phyloP scores from a whole-genome alignment of 2,329 filamentous ascomycete genomes.

The Fusarium ramigenum region DNA sequence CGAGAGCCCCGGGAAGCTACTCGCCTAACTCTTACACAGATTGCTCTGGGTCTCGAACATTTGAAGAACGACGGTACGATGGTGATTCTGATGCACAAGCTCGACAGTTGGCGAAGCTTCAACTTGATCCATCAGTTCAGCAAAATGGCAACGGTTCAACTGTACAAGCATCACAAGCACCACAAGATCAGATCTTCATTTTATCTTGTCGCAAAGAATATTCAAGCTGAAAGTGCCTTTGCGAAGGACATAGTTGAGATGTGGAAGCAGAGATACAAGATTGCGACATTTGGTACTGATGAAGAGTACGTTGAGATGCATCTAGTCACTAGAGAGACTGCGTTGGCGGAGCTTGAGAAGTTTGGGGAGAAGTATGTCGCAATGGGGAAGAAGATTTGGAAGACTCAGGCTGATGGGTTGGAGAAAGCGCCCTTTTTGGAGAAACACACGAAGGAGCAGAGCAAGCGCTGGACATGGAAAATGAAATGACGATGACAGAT shows the following conservation, averaged over 20 bases:
- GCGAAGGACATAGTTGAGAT: conserved; percentile 48
- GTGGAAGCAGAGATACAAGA: conserved; percentile 54
- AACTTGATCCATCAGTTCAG: conserved; percentile 51
- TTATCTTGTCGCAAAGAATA: conserved; percentile 59
- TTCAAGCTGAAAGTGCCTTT: conserved; percentile 46
- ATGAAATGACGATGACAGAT: background rate
- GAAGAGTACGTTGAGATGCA: background rate
- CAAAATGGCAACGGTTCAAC: conserved; percentile 48
- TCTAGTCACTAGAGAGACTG: background rate
- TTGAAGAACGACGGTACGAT: conserved; percentile 59
- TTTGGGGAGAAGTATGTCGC: conserved; percentile 22
- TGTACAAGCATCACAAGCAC: conserved; percentile 55
- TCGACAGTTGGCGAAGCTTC: conserved; percentile 53
- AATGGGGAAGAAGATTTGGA: conserved; percentile 25
- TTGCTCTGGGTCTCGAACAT: conserved; percentile 57
- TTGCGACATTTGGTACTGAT: conserved; percentile 48
- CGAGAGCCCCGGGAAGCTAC: conserved; percentile 48
- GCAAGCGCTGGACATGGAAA: no score
- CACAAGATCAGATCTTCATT: conserved; percentile 60
- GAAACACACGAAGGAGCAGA: background rate
- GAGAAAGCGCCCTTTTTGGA: conserved; percentile 7
- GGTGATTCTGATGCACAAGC: conserved; percentile 60
- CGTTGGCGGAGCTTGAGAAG: background rate
- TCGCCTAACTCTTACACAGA: conserved; percentile 51
- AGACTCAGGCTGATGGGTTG: conserved; percentile 21